Conservation (phyloP, 2,329 filamentous ascomycete genomes). For the Gnomoniopsis sp. region DNA sequence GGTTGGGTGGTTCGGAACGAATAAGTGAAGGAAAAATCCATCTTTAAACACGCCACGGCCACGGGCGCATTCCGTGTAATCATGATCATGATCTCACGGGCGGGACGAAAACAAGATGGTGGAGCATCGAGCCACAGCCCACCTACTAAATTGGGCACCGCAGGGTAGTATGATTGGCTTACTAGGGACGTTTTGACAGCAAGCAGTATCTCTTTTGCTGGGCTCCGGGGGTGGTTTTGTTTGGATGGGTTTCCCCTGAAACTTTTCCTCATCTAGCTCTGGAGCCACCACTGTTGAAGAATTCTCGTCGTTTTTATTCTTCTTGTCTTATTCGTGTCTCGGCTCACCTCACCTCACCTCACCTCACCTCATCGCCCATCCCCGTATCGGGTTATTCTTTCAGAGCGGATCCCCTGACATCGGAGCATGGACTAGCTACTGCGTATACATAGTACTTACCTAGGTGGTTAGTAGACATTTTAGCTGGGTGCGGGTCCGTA, state of each 20-base stretch:
- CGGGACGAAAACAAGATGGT: neutral
- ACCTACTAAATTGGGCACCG: slow-evolving; percentile 10
- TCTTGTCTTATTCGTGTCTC: no score
- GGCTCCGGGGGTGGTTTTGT: neutral
- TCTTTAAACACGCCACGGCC: slow-evolving; percentile 12
- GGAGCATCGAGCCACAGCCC: slow-evolving; percentile 10
- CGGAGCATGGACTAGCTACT: no score
- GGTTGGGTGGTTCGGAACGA: no score
- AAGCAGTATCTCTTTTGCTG: neutral
- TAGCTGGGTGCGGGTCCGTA: neutral
- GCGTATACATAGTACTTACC: no score
- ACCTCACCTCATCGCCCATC: no score
- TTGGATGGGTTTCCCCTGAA: neutral
- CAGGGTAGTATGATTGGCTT: slow-evolving; percentile 6
- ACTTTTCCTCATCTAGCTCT: no score
- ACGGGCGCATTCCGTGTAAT: slow-evolving; percentile 7
- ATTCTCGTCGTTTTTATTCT: no score
- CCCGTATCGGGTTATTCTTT: no score
- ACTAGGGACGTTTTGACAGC: neutral
- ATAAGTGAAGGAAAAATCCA: slow-evolving; percentile 5
- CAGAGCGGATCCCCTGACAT: no score
- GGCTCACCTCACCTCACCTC: no score
- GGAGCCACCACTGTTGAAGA: no score
- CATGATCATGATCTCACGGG: slow-evolving; percentile 10
- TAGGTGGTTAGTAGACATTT: no score